Percentiles rank a stretch among this genome's conserved stretches.
Conservation (phyloP, 441 rosid species). For the Syzygium syzygioides region DNA sequence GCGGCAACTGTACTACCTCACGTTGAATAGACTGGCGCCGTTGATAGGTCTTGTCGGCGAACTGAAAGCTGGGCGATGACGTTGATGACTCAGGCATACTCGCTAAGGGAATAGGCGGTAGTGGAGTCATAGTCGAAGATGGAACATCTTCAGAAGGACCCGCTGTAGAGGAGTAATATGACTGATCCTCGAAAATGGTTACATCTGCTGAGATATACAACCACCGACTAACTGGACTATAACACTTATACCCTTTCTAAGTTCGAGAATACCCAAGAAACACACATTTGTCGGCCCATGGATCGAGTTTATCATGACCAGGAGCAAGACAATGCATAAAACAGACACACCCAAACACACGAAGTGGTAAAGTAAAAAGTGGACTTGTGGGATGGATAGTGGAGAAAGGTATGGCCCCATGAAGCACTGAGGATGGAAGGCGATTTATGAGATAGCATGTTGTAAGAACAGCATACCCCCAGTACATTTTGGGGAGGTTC, state of each 20-base stretch:
- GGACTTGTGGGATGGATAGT: not conserved
- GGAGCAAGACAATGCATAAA: not conserved
- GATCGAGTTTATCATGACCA: not conserved
- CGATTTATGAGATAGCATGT: not conserved
- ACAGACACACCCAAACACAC: not conserved
- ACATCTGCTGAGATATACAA: not conserved
- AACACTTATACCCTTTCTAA: not conserved
- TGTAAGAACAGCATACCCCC: not conserved
- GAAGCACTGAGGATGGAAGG: not conserved
- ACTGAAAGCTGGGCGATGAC: not conserved
- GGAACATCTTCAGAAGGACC: no score
- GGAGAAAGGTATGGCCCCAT: not conserved
- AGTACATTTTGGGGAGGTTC: not conserved
- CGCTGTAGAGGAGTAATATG: not conserved
- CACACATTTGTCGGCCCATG: not conserved
- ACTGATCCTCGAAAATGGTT: not conserved
- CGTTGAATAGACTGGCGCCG: fast-evolving
- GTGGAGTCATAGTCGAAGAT: not conserved
- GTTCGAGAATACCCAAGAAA: not conserved
- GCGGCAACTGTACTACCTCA: not conserved
- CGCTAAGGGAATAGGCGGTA: not conserved
- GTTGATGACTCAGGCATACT: not conserved
- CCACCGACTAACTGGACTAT: not conserved
- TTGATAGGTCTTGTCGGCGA: not conserved
- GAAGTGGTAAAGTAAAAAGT: not conserved